phyloP scores from a whole-genome alignment of 176 grass and related monocot genomes.

The Ampelocalamus luodianensis region DNA sequence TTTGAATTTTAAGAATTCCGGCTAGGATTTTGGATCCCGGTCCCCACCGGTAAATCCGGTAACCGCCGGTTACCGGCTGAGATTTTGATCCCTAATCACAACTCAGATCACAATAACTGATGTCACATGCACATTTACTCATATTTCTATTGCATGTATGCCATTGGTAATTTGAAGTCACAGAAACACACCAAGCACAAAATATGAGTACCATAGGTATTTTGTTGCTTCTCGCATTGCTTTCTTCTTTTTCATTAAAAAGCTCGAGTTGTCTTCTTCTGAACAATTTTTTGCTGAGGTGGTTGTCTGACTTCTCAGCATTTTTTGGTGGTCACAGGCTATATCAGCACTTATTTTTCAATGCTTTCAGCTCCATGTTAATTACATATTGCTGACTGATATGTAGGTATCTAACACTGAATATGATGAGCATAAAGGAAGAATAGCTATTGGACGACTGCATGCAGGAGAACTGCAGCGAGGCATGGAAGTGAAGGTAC shows the following conservation, averaged over 20 bases:
- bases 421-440: slow-evolving; percentile 98
- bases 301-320: slow-evolving; percentile 12
- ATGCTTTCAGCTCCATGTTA: slow-evolving; percentile 19
- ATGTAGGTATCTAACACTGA: slow-evolving; percentile 90
- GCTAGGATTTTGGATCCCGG: too few species aligned
- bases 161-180: slow-evolving; percentile 3
- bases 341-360: slow-evolving; percentile 7
- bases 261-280: slow-evolving; percentile 4
- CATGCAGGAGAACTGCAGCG: slow-evolving; percentile 83
- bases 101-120: slow-evolving; percentile 1
- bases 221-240: slow-evolving; percentile 24
- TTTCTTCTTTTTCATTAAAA: slow-evolving; percentile 18
- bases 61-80: too few species aligned
- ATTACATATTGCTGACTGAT: slow-evolving; percentile 33
- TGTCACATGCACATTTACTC: neutral
- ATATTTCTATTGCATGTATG: neutral
- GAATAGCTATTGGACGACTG: slow-evolving; percentile 94
- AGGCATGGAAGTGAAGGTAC: slow-evolving; percentile 95
- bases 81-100: too few species aligned
- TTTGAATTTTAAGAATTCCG: too few species aligned
- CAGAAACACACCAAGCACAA: slow-evolving; percentile 9
- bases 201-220: slow-evolving; percentile 12
- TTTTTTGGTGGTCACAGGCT: slow-evolving; percentile 20
- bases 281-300: neutral
- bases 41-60: too few species aligned